A percentile compares a stretch with the other conserved stretches of the same genome.
These are phyloP conservation scores for Hemileccinum impolitum DNA, from an alignment of 768 basidiomycete genomes.

Conservation along the genomic window DNA sequence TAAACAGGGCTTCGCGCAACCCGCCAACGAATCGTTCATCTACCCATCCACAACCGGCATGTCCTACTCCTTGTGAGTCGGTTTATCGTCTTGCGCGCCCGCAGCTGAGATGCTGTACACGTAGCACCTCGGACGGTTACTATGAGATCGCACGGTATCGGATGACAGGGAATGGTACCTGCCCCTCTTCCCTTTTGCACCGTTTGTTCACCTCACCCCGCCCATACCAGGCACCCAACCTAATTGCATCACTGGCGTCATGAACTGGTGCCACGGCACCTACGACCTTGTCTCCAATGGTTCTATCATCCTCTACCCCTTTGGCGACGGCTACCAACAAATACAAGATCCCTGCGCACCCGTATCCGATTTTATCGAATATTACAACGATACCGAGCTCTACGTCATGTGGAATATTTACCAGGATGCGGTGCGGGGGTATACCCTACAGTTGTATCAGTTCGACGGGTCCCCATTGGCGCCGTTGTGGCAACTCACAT, in stretches of 20 bases:
- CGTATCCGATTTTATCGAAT: slow-evolving; percentile 80
- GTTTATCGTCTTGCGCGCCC: background rate
- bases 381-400: slow-evolving; percentile 74
- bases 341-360: slow-evolving; percentile 93
- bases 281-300: slow-evolving; percentile 70
- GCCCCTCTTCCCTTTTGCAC: background rate
- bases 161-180: slow-evolving; percentile 77
- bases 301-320: slow-evolving; percentile 69
- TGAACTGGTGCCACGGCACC: slow-evolving; percentile 88
- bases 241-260: slow-evolving; percentile 83
- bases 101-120: slow-evolving; percentile 1
- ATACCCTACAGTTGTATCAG: slow-evolving; percentile 72
- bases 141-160: slow-evolving; percentile 93
- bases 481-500: slow-evolving; percentile 63
- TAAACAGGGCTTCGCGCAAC: slow-evolving; percentile 76
- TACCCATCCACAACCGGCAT: slow-evolving; percentile 88
- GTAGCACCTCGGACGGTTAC: slow-evolving; percentile 66
- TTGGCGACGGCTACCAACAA: slow-evolving; percentile 90
- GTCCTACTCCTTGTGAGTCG: slow-evolving; percentile 80
- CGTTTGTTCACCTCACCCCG: background rate
- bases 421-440: slow-evolving; percentile 55
- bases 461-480: slow-evolving; percentile 77
- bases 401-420: slow-evolving; percentile 69
- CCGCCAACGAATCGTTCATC: slow-evolving; percentile 74
- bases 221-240: slow-evolving; percentile 65